Base-by-base conservation (phyloP, 176 grass and related monocot genomes). In the Elymus sibiricus region DNA sequence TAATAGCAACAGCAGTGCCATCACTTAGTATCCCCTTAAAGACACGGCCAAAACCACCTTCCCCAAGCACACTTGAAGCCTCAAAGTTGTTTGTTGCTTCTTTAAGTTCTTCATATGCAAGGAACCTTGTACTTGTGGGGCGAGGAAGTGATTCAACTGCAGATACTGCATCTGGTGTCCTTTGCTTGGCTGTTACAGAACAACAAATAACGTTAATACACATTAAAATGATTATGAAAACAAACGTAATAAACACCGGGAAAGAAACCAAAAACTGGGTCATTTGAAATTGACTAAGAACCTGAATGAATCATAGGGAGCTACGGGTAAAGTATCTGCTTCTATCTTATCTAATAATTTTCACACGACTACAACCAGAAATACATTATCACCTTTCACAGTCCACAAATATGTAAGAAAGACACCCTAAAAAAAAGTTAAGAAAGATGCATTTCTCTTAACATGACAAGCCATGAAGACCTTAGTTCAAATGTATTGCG, bases 41-140 rank as follows among this genome's bases (percentile, higher is more conserved):
- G 61, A 99, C 97, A 77, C 88, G 97, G 11, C 97, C 97, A 86
- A 99, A 99, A 60, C 97, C 97, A 86, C 97, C 97, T 88, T 94
- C 97, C 53, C 97, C 97, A 79, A 99, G 90, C 80, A 99, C 76
- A 85, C 77, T 87, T 81, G 94, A 88, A 79, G 79, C 11, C 70
- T 99, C 92, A 82, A 99, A 99, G 77, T 96, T 94, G 81, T 99
- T 90, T 39, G 97, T 99, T 81, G 97, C 97, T 67, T 86, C 94
- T 89, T 90, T 99, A 44, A 99, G 87, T 77, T 99, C 97, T 73
- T 97, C 94, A 31, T 85, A 99, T 55, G 97, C 82, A 86, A 99
- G 88, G 77, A 99, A 99, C 37, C 87, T 88, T 82, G 94, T 97
- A 82, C 90, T 96, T 28, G 92, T 97, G 79, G 94, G 94, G 58